Evolutionary conservation across 2,329 filamentous ascomycete species (phyloP), one percentile per base, ranked within the genome.

Genomic region (Aspergillus texensis): DNA sequence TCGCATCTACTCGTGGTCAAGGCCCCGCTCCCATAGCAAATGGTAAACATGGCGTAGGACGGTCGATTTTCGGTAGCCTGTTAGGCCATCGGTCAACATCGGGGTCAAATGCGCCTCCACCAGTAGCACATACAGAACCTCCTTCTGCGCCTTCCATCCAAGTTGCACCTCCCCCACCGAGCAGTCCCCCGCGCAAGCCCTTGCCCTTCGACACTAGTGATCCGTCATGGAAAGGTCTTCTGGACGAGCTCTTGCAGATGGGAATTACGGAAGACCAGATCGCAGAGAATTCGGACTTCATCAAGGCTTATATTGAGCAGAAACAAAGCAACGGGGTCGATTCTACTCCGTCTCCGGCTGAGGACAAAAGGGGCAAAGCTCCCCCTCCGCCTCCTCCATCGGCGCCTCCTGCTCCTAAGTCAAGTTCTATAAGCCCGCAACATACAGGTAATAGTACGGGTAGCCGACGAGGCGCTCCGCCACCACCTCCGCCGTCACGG

Each of bases 251-350:
- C 60, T 71, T 85, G 67, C 79, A 81, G 24, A 89, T 90, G 86
- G 88, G 88, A 48, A 89, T 91, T 59, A 89, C 87, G 2, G 86
- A 89, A 71, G 88, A 90, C 69, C 85, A 89, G 75, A 89, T 91
- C 61, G 85, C 85, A 63, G 84, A 89, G 67, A 88, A 90, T 72
- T 84, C 86, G 3, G 88, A 88, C 61, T 91, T 91, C 70, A 90
- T 91, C 75, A 88, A 88, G 77, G 80, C 83, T 62, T 90, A 89
- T 71, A 86, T 90, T 66, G 86, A 88, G 71, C 85, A 89, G 72
- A 85, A 86, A 71, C 87, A 89, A 74, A 81, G 82, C 30, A 81
- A 81, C 59, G 83, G 80, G 63, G 77, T 80, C 48, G 80, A 83
- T 53, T 70, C 77, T 48, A 66, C 75, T 36, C 65, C 70, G 30